Percentiles rank a stretch among this genome's conserved stretches.
Conservation (phyloP, 495 filamentous ascomycete species). For the Elaphomyces granulatus region DNA sequence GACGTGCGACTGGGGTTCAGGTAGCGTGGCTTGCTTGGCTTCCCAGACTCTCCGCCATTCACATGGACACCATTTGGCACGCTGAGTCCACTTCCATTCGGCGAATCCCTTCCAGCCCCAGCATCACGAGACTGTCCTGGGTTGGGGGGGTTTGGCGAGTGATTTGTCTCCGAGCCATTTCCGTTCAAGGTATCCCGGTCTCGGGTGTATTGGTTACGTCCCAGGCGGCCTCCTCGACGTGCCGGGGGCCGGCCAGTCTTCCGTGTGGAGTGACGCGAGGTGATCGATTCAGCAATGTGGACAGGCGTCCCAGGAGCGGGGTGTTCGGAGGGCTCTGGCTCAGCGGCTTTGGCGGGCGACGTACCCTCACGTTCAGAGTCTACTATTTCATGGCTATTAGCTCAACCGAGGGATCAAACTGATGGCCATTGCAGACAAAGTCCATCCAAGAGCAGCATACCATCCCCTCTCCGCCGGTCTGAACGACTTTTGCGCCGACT, state of each 20-base stretch:
- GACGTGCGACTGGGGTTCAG: slow-evolving; percentile 47
- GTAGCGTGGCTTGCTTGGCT: slow-evolving; percentile 43
- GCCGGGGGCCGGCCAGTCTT: slow-evolving; percentile 55
- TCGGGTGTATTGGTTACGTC: slow-evolving; percentile 76
- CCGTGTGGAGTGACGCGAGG: slow-evolving; percentile 36
- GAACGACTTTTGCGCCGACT: slow-evolving; percentile 61
- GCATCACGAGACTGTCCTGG: slow-evolving; percentile 53
- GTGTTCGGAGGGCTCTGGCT: slow-evolving; percentile 30
- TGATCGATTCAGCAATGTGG: slow-evolving; percentile 23
- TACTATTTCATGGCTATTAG: too few relatives aligned
- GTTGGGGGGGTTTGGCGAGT: slow-evolving; percentile 38
- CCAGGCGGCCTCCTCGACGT: slow-evolving; percentile 49
- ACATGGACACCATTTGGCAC: slow-evolving; percentile 20
- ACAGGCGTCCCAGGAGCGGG: slow-evolving; percentile 41
- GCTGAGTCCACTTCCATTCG: slow-evolving; percentile 20
- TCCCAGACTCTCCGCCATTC: slow-evolving; percentile 34
- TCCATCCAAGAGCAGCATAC: slow-evolving; percentile 32
- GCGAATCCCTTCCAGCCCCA: slow-evolving; percentile 23
- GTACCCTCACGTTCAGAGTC: slow-evolving; percentile 25
- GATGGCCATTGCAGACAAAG: neutral
- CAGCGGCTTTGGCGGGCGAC: slow-evolving; percentile 27
- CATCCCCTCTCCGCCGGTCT: slow-evolving; percentile 60
- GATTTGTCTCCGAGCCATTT: slow-evolving; percentile 33
- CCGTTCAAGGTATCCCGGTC: slow-evolving; percentile 46
- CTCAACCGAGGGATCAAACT: too few relatives aligned